Evolutionary conservation across 345 rosid species (phyloP).

Genomic region (Microthlaspi erraticum): DNA sequence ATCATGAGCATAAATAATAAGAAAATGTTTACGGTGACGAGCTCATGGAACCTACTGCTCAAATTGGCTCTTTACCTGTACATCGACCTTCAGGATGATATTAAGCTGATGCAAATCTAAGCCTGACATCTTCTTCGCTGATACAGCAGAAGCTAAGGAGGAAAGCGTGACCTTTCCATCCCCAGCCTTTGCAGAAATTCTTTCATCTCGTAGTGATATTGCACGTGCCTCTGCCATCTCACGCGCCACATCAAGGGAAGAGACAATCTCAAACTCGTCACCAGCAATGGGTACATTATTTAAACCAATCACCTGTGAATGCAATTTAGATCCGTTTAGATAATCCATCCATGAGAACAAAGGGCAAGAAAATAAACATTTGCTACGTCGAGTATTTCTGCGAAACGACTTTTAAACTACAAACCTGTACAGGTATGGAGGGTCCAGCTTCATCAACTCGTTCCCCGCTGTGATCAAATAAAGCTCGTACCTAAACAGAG

Average conservation of each 20-base stretch:
- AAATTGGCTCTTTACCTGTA: conserved; percentile 65
- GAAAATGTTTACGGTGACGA: conserved; percentile 4
- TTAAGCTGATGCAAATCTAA: conserved; percentile 94
- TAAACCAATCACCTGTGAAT: conserved; percentile 83
- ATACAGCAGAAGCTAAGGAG: conserved; percentile 90
- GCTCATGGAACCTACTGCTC: conserved; percentile 7
- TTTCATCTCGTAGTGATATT: conserved; percentile 69
- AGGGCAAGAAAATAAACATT: conserved; percentile 20
- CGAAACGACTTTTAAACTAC: conserved; percentile 23
- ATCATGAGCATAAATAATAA: conserved; percentile 19
- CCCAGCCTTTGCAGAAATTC: conserved; percentile 91
- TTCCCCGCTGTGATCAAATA: conserved; percentile 79
- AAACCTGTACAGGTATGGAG: conserved; percentile 92
- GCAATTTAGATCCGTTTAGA: conserved; percentile 15
- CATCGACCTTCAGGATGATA: conserved; percentile 89
- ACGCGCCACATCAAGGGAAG: conserved; percentile 86
- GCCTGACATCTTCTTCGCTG: conserved; percentile 82
- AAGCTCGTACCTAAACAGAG: conserved; percentile 77
- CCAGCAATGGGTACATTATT: conserved; percentile 87
- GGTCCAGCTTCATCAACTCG: conserved; percentile 94
- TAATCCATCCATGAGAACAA: conserved; percentile 7
- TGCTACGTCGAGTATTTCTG: conserved; percentile 19
- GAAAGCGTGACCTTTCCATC: conserved; percentile 97
- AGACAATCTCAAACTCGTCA: conserved; percentile 89
- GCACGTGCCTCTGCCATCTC: conserved; percentile 83